phyloP scores from a whole-genome alignment of 305 asterid species.

The Fraxinus xanthoxyloides region DNA sequence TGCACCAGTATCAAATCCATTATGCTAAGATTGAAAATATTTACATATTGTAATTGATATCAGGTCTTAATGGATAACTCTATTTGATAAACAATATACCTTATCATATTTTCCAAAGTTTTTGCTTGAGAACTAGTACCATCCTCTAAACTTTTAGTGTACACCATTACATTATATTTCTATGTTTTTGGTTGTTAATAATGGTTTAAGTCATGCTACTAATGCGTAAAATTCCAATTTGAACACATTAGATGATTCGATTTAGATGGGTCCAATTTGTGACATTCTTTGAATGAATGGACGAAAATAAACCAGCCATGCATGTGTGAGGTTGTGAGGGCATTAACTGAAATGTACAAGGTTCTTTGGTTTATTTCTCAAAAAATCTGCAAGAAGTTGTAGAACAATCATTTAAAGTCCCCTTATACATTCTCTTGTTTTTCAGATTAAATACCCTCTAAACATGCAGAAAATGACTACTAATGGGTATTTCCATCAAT shows the following conservation, averaged over 20 bases:
- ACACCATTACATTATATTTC: conserved; percentile 5
- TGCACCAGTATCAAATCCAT: not conserved
- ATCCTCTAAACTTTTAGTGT: not conserved
- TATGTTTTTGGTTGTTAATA: not conserved
- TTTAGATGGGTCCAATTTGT: not conserved
- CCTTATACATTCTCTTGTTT: not conserved
- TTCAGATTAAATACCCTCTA: not conserved
- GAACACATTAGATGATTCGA: not conserved
- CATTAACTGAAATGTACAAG: not conserved
- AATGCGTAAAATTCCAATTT: not conserved
- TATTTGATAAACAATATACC: not conserved
- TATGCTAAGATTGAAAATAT: not conserved
- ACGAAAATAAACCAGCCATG: not conserved
- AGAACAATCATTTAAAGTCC: not conserved
- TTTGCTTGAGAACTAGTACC: not conserved
- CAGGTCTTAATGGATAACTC: not conserved
- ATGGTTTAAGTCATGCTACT: not conserved
- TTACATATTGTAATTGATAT: not conserved
- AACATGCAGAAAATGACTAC: not conserved
- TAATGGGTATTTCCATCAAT: not conserved
- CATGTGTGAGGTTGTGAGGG: not conserved
- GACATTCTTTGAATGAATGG: not conserved
- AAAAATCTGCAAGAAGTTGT: not conserved
- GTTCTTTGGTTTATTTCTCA: not conserved
- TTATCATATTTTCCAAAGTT: not conserved